Evolutionary conservation across 2,329 filamentous ascomycete genomes (phyloP).

Genomic region (Iodosphaeria phyllophila): DNA sequence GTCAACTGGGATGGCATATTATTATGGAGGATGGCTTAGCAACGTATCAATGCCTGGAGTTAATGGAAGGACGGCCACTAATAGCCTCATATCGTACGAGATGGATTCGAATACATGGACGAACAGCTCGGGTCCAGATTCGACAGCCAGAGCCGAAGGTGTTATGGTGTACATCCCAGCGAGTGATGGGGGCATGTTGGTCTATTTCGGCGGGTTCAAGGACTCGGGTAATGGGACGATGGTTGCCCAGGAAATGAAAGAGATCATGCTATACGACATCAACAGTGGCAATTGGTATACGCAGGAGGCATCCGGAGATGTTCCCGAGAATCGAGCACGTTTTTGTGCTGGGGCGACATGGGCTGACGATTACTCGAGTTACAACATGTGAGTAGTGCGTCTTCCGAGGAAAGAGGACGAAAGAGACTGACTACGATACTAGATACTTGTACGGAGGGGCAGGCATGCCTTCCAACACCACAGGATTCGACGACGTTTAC

Average conservation of each 20-base stretch:
- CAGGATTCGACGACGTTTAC: conserved; percentile 42
- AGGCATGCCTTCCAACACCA: conserved; percentile 23
- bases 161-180: conserved; percentile 39
- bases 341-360: conserved; percentile 45
- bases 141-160: conserved; percentile 39
- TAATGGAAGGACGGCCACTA: conserved; percentile 28
- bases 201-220: conserved; percentile 42
- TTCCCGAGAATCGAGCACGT: conserved; percentile 31
- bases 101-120: conserved; percentile 31
- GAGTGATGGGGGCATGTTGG: conserved; percentile 36
- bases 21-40: conserved; percentile 43
- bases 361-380: conserved; percentile 38
- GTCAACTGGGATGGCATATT: conserved; percentile 35
- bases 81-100: conserved; percentile 34
- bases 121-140: conserved; percentile 31
- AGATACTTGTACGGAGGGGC: conserved; percentile 44
- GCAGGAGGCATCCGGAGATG: conserved; percentile 33
- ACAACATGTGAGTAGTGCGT: conserved; percentile 35
- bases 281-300: conserved; percentile 39
- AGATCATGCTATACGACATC: conserved; percentile 42
- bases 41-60: conserved; percentile 32
- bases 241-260: conserved; percentile 23
- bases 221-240: conserved; percentile 28
- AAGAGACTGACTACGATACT: conserved; percentile 1
- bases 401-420: not conserved